These are phyloP conservation scores for Ceratocystis destructans DNA, from an alignment of 2,329 filamentous ascomycete genomes.

Conservation along the genomic window DNA sequence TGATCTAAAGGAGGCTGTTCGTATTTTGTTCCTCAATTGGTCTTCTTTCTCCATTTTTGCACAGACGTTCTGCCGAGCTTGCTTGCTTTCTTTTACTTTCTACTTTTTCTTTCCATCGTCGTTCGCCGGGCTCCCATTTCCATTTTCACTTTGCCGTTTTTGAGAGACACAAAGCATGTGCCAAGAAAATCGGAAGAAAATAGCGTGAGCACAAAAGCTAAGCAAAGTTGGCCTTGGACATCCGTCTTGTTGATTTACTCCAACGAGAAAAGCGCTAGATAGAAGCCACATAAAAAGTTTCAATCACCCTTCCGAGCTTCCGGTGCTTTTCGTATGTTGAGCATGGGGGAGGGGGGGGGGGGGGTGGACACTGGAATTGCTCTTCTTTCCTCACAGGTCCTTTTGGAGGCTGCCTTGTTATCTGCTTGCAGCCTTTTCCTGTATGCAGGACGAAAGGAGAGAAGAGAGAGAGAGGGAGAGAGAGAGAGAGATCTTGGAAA, in stretches of 20 bases:
- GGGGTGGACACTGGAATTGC: background rate
- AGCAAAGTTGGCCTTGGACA: background rate
- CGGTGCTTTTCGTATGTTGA: background rate
- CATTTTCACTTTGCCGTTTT: background rate
- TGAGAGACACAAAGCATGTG: background rate
- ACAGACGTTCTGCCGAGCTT: background rate
- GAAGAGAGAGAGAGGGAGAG: background rate
- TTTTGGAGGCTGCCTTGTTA: background rate
- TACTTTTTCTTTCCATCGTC: background rate
- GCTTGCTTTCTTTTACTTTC: too few relatives aligned
- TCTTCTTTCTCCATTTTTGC: background rate
- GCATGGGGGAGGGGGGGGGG: too few relatives aligned
- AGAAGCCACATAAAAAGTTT: background rate
- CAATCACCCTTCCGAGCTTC: background rate
- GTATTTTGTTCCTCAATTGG: too few relatives aligned
- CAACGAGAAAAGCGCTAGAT: background rate
- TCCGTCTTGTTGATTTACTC: background rate
- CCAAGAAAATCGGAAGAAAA: background rate
- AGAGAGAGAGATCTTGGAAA: background rate
- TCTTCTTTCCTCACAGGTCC: background rate
- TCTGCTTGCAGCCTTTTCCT: background rate
- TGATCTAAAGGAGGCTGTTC: too few relatives aligned
- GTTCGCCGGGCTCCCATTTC: background rate
- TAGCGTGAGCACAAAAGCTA: background rate
- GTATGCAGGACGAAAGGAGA: background rate